Evolutionary conservation across 495 filamentous ascomycete species (phyloP).

Genomic region (Penicillium nucicola): DNA sequence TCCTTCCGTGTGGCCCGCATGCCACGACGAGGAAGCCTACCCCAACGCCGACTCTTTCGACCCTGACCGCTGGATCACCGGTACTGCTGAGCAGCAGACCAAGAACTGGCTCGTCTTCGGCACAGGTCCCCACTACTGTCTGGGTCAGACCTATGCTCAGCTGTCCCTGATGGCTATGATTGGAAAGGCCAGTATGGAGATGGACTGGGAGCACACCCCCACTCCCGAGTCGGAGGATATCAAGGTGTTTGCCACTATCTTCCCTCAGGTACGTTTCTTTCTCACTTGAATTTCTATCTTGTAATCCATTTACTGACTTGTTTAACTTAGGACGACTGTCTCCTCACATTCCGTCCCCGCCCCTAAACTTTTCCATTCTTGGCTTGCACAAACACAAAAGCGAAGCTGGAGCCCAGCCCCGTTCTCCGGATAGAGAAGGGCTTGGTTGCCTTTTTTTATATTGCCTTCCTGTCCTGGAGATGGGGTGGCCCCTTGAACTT

Average conservation of each 20-base stretch:
- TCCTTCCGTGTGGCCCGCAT: slow-evolving; percentile 82
- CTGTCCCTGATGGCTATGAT: slow-evolving; percentile 87
- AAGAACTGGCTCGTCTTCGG: slow-evolving; percentile 99
- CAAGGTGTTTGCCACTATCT: slow-evolving; percentile 97
- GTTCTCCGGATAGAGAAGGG: slow-evolving; percentile 20
- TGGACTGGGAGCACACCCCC: slow-evolving; percentile 87
- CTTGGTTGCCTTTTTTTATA: slow-evolving; percentile 13
- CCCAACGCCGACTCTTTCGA: slow-evolving; percentile 79
- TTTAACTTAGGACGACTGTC: slow-evolving; percentile 40
- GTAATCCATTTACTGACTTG: slow-evolving; percentile 15
- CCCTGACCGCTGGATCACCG: slow-evolving; percentile 89
- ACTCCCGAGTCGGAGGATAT: slow-evolving; percentile 86
- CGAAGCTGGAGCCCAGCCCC: slow-evolving; percentile 20
- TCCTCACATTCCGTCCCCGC: slow-evolving; percentile 43
- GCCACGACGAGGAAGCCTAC: slow-evolving; percentile 92
- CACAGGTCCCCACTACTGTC: slow-evolving; percentile 93
- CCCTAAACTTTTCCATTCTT: slow-evolving; percentile 19
- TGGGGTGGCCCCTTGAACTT: slow-evolving; percentile 22
- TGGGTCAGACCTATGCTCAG: slow-evolving; percentile 92
- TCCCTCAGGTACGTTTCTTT: slow-evolving; percentile 74
- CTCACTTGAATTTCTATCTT: background rate
- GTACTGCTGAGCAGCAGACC: slow-evolving; percentile 82
- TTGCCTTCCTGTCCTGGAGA: slow-evolving; percentile 42
- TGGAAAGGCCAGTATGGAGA: slow-evolving; percentile 85
- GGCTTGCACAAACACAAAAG: slow-evolving; percentile 13